Evolutionary conservation across 805 yeast genomes (phyloP).

Genomic region (Ascoidea rubescens): DNA sequence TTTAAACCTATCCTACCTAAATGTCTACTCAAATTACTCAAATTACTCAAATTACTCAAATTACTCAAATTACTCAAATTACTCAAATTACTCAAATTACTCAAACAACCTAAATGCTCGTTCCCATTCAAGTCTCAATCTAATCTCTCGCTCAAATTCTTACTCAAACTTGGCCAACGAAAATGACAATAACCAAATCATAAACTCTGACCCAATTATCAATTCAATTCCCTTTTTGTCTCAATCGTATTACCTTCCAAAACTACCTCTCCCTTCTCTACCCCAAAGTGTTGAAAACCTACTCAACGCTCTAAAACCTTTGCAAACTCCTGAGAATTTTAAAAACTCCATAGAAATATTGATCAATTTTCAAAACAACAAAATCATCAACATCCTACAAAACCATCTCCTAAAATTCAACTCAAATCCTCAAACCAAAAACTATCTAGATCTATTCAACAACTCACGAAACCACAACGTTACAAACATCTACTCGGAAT

Average conservation of each 20-base stretch:
- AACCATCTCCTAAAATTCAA: conserved; percentile 36
- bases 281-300: conserved; percentile 36
- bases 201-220: no score
- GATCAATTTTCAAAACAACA: conserved; percentile 28
- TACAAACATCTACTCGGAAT: conserved; percentile 50
- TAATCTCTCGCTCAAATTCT: no score
- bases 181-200: no score
- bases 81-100: no score
- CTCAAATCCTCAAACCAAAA: conserved; percentile 18
- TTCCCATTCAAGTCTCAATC: no score
- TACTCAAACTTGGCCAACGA: no score
- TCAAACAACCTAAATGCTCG: no score
- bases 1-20: no score
- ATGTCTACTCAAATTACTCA: no score
- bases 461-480: conserved; percentile 25
- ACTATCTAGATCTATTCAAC: conserved; percentile 39
- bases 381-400: conserved; percentile 33
- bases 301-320: conserved; percentile 42
- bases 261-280: conserved; percentile 49
- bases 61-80: no score
- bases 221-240: no score
- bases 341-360: conserved; percentile 27
- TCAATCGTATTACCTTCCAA: conserved; percentile 30
- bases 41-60: no score
- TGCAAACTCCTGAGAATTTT: conserved; percentile 40